phyloP scores from a whole-genome alignment of 106 monocot species.

The Iris macrosiphon region DNA sequence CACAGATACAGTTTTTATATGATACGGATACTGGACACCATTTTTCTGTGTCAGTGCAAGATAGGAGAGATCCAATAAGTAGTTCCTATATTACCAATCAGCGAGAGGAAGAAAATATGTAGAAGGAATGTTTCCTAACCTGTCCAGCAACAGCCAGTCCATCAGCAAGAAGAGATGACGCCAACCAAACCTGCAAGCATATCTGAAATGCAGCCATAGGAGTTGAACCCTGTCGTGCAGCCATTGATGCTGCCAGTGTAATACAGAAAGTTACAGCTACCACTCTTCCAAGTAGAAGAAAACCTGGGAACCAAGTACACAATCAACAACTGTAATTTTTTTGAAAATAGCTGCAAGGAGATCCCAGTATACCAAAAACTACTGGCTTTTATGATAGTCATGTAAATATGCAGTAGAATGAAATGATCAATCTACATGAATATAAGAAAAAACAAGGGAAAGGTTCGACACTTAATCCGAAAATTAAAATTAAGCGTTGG shows the following conservation, averaged over 20 bases:
- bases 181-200: constrained; percentile 74
- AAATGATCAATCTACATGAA: no score
- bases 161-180: constrained; percentile 70
- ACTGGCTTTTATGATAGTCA: no score
- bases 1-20: no score
- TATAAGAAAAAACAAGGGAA: no score
- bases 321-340: neutral
- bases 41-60: no score
- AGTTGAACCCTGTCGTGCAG: constrained; percentile 58
- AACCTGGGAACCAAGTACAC: constrained; percentile 35
- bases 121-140: constrained; percentile 15
- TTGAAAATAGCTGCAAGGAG: neutral
- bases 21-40: no score
- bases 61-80: neutral
- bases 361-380: neutral
- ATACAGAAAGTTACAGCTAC: constrained; percentile 74
- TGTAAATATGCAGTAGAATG: no score
- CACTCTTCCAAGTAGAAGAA: constrained; percentile 53
- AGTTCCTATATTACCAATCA: neutral
- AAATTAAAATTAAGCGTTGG: no score
- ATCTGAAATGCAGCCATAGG: constrained; percentile 79
- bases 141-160: constrained; percentile 78
- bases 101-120: no score
- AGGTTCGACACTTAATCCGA: no score
- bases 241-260: constrained; percentile 68